A percentile compares a stretch with the other conserved stretches of the same genome.
These are phyloP conservation scores for Mycena vulgaris DNA, from an alignment of 768 basidiomycete genomes.

Conservation along the genomic window DNA sequence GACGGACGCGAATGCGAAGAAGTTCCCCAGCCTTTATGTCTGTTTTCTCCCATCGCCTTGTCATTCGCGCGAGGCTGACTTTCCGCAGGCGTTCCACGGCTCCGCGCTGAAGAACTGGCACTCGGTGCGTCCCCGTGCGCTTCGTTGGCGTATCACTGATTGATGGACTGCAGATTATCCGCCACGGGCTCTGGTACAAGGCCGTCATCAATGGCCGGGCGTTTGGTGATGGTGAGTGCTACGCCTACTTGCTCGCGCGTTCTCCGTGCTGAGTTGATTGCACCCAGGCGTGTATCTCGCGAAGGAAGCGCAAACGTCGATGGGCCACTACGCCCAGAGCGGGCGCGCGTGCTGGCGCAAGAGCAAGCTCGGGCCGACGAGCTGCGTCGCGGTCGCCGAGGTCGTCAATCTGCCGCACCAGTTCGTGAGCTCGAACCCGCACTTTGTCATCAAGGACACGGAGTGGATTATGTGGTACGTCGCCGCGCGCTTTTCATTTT, in stretches of 20 bases:
- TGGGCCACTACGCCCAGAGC: slow-evolving; percentile 57
- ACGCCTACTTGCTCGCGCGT: background rate
- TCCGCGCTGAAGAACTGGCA: slow-evolving; percentile 80
- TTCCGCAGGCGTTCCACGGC: slow-evolving; percentile 77
- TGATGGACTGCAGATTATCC: slow-evolving; percentile 67
- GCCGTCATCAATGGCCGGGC: slow-evolving; percentile 70
- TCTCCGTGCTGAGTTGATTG: slow-evolving; percentile 10
- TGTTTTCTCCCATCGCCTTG: slow-evolving; percentile 23
- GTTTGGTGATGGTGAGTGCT: slow-evolving; percentile 69
- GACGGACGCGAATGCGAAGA: slow-evolving; percentile 55
- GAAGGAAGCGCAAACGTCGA: slow-evolving; percentile 68
- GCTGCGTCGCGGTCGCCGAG: slow-evolving; percentile 75
- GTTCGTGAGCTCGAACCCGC: slow-evolving; percentile 68
- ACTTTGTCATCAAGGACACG: slow-evolving; percentile 74
- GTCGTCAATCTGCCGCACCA: slow-evolving; percentile 72
- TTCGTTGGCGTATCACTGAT: background rate
- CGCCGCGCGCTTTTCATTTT: background rate
- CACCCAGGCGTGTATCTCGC: slow-evolving; percentile 76
- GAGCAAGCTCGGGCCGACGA: slow-evolving; percentile 61
- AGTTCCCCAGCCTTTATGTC: slow-evolving; percentile 66
- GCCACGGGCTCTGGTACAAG: slow-evolving; percentile 80
- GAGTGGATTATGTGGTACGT: slow-evolving; percentile 81
- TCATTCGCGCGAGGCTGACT: background rate
- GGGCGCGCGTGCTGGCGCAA: slow-evolving; percentile 63
- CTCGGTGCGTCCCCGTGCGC: slow-evolving; percentile 58